A percentile compares a stretch with the other conserved stretches of the same genome.
Conservation (phyloP, 192 early-diverging fungal species). For the Backusella mclennaniae region DNA sequence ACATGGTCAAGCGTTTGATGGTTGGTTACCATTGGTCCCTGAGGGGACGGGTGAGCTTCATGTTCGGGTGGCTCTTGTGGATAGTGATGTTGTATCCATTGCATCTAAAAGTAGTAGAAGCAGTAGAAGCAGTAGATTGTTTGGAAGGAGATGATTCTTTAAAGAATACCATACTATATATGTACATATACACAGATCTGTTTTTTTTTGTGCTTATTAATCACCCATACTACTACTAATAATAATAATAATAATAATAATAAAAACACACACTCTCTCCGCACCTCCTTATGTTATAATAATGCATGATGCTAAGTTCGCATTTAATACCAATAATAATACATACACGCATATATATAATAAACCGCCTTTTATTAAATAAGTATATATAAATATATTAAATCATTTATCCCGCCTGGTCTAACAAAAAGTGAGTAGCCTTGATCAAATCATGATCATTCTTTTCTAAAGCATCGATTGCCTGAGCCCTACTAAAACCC, state of each 20-base stretch:
- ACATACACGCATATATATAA: neutral
- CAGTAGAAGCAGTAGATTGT: neutral
- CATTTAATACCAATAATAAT: neutral
- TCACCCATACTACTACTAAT: neutral
- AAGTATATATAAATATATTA: neutral
- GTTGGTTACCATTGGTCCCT: slow-evolving; percentile 35
- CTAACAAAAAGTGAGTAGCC: slow-evolving; percentile 77
- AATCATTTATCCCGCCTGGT: slow-evolving; percentile 26
- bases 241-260: neutral
- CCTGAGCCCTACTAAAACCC: slow-evolving; percentile 72
- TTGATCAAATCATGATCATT: slow-evolving; percentile 72
- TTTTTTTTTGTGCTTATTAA: neutral
- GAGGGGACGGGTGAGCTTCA: slow-evolving; percentile 34
- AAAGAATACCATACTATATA: neutral
- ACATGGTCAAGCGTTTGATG: slow-evolving; percentile 26
- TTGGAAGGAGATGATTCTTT: slow-evolving; percentile 7
- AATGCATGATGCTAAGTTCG: neutral
- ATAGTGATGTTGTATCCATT: neutral
- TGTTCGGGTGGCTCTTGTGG: slow-evolving; percentile 39
- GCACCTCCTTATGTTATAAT: neutral
- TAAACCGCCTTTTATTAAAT: neutral
- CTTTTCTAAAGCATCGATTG: slow-evolving; percentile 68
- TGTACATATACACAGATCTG: neutral
- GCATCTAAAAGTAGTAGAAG: slow-evolving; percentile 9
- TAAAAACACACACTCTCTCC: neutral